phyloP scores from a whole-genome alignment of 352 stramenopile genomes.

The Hyaloperonospora brassicae region DNA sequence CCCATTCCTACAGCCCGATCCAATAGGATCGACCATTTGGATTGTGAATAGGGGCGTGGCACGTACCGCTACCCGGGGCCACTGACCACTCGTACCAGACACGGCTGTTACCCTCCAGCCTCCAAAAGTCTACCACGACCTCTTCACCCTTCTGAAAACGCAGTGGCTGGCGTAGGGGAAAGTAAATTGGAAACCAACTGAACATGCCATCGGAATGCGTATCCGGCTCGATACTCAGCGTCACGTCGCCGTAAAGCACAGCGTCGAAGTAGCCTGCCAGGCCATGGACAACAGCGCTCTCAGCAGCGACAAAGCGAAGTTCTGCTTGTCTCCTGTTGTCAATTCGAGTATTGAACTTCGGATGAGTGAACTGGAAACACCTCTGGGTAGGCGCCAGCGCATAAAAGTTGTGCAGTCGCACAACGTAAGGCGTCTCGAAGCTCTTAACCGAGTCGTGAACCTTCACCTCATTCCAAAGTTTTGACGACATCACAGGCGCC shows the following conservation, averaged over 20 bases:
- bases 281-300: constrained; percentile 85
- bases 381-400: constrained; percentile 75
- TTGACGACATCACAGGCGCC: constrained; percentile 91
- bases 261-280: constrained; percentile 95
- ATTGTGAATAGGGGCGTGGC: constrained; percentile 90
- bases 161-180: constrained; percentile 90
- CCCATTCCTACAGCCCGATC: constrained; percentile 89
- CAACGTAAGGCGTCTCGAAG: constrained; percentile 97
- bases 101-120: constrained; percentile 72
- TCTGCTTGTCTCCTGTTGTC: constrained; percentile 79
- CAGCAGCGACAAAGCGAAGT: constrained; percentile 43
- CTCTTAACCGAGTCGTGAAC: constrained; percentile 60
- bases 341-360: constrained; percentile 59
- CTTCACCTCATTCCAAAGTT: constrained; percentile 89
- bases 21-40: constrained; percentile 92
- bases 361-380: constrained; percentile 94
- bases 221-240: constrained; percentile 91
- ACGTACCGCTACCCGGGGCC: constrained; percentile 33
- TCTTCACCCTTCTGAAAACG: constrained; percentile 69
- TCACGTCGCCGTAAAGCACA: constrained; percentile 89
- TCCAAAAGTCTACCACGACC: constrained; percentile 90
- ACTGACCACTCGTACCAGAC: constrained; percentile 99
- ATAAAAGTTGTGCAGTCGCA: constrained; percentile 90
- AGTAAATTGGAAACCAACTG: constrained; percentile 99
- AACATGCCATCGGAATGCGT: constrained; percentile 97